Percentiles rank a stretch among this genome's conserved stretches.
These are phyloP conservation scores for Dryadomyces quercivorus DNA, from an alignment of 2,329 filamentous ascomycete genomes.

Conservation along the genomic window DNA sequence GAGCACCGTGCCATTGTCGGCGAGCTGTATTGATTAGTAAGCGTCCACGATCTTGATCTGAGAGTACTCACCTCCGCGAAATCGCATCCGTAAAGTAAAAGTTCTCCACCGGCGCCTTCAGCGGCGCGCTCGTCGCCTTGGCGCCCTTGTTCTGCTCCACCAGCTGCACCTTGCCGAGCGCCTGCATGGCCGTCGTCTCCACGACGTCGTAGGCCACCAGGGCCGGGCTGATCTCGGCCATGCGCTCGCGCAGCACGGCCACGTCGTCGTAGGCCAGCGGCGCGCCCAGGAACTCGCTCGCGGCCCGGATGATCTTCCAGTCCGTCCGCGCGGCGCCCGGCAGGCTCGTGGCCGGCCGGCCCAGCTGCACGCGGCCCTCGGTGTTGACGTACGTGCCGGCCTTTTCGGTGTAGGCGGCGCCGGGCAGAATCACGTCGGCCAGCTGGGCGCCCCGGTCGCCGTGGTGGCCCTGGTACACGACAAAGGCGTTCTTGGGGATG, in stretches of 20 bases:
- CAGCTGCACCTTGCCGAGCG: slow-evolving; percentile 84
- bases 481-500: slow-evolving; percentile 89
- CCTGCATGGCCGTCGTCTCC: slow-evolving; percentile 62
- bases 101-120: slow-evolving; percentile 83
- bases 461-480: slow-evolving; percentile 97
- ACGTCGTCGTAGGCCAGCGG: slow-evolving; percentile 91
- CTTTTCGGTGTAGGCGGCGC: slow-evolving; percentile 95
- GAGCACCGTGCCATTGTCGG: slow-evolving; percentile 98
- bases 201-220: slow-evolving; percentile 84
- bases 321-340: slow-evolving; percentile 86
- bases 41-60: no score
- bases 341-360: slow-evolving; percentile 75
- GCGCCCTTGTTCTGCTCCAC: slow-evolving; percentile 92
- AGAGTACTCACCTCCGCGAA: slow-evolving; percentile 86
- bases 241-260: slow-evolving; percentile 76
- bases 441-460: slow-evolving; percentile 88
- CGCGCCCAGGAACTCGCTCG: slow-evolving; percentile 77
- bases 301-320: slow-evolving; percentile 97
- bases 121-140: slow-evolving; percentile 55
- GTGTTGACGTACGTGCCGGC: slow-evolving; percentile 94
- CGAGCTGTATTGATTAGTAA: slow-evolving; percentile 46
- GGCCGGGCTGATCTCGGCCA: slow-evolving; percentile 88
- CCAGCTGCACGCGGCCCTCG: slow-evolving; percentile 91
- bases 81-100: slow-evolving; percentile 98
- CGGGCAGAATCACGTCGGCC: slow-evolving; percentile 86